Conservation (phyloP, 75 land plant species). For the Picea glauca region DNA sequence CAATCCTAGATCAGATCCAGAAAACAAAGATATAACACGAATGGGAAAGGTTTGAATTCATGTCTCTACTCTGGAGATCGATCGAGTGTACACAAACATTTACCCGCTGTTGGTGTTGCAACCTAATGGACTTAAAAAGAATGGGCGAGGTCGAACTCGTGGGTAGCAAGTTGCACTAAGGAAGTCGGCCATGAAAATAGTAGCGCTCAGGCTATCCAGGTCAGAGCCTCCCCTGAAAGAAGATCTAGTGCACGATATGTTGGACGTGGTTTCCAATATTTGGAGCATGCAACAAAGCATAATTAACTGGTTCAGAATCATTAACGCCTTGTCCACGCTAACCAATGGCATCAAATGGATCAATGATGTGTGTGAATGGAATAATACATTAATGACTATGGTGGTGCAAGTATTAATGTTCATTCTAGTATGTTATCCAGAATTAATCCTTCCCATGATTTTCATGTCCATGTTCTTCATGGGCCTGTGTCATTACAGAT, state of each 20-base stretch:
- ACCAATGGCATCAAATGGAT: constrained; percentile 55
- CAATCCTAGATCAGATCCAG: constrained; percentile 22
- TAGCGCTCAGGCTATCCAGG: constrained; percentile 55
- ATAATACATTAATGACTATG: constrained; percentile 43
- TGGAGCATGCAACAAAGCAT: constrained; percentile 80
- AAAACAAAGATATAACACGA: constrained; percentile 10
- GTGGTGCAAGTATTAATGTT: constrained; percentile 72
- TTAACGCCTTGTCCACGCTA: constrained; percentile 37
- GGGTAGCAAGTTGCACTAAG: constrained; percentile 60
- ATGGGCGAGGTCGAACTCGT: constrained; percentile 81
- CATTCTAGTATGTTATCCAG: too few species aligned
- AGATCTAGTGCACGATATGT: constrained; percentile 48
- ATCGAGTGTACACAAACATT: constrained; percentile 56
- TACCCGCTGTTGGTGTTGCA: constrained; percentile 60
- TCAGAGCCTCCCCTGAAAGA: constrained; percentile 40
- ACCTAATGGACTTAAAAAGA: constrained; percentile 71
- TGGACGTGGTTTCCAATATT: constrained; percentile 59
- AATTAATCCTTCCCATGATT: too few species aligned
- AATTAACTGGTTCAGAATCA: constrained; percentile 36
- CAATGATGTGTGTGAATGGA: too few species aligned
- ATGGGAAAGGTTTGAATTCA: constrained; percentile 28
- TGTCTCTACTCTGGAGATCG: constrained; percentile 73
- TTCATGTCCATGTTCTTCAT: too few species aligned
- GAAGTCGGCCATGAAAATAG: constrained; percentile 8
- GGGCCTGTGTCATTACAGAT: too few species aligned